phyloP scores from a whole-genome alignment of 2,329 filamentous ascomycete genomes.

The Colletotrichum shisoi region DNA sequence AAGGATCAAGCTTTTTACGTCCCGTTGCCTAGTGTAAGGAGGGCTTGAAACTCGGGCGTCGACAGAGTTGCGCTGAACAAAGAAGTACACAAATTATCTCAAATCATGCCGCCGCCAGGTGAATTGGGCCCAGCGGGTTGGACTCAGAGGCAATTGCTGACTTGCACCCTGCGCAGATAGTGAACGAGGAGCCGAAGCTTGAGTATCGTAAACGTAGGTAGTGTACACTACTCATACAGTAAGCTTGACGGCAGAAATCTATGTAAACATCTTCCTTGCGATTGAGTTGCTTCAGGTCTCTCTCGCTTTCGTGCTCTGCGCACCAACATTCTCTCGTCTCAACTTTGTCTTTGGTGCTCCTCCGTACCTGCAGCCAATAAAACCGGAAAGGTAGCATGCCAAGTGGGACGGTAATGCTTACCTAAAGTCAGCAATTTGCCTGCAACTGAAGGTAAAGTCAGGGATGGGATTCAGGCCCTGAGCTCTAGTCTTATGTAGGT shows the following conservation, averaged over 20 bases:
- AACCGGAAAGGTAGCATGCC: conserved; percentile 25
- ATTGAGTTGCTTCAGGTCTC: not conserved
- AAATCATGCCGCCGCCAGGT: conserved; percentile 14
- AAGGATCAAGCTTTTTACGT: conserved; percentile 18
- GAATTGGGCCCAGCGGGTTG: conserved; percentile 15
- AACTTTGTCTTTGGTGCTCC: not conserved
- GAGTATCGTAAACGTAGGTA: not conserved
- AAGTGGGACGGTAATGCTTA: conserved; percentile 18
- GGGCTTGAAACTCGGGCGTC: conserved; percentile 18
- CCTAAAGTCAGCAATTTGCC: conserved; percentile 14
- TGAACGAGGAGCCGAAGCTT: not conserved
- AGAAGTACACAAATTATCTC: conserved; percentile 18
- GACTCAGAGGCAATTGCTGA: not conserved
- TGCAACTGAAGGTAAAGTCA: conserved; percentile 10
- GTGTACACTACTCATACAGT: not conserved
- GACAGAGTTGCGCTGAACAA: conserved; percentile 24
- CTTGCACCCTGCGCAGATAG: not conserved
- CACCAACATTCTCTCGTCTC: conserved; percentile 7
- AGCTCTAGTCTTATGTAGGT: conserved; percentile 8
- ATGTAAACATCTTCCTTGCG: not conserved
- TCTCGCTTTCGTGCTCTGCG: conserved; percentile 8
- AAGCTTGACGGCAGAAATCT: not conserved
- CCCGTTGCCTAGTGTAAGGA: conserved; percentile 21
- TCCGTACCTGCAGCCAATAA: conserved; percentile 1
- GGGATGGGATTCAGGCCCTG: not conserved